Evolutionary conservation across 2,329 filamentous ascomycete species (phyloP).

Genomic region (Microdochium paspali): DNA sequence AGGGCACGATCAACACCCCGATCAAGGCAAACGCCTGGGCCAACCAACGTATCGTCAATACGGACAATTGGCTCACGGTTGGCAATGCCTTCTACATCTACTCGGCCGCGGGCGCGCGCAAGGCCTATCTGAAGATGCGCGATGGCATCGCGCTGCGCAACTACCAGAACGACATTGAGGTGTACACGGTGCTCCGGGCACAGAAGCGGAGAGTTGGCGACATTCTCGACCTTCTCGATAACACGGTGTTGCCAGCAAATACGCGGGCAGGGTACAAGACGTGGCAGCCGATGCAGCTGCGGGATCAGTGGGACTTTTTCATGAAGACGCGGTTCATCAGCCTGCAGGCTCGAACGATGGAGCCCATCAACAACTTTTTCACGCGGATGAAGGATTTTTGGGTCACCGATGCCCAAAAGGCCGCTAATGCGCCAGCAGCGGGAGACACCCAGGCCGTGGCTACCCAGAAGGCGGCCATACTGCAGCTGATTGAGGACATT

Average conservation of each 20-base stretch:
- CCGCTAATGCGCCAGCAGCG: neutral
- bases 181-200: neutral
- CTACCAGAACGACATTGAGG: conserved; percentile 1
- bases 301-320: neutral
- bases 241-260: conserved; percentile 4
- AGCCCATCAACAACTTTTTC: neutral
- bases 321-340: neutral
- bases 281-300: neutral
- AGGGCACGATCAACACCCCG: conserved; percentile 1
- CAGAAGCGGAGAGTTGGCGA: conserved; percentile 5
- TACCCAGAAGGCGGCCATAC: neutral
- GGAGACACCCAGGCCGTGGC: neutral
- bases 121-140: conserved; percentile 1
- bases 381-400: neutral
- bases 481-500: neutral
- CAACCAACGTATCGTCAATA: neutral
- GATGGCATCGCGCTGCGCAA: neutral
- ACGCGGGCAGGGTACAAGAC: conserved; percentile 2
- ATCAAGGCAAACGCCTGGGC: conserved; percentile 1
- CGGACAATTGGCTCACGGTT: neutral
- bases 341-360: neutral
- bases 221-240: conserved; percentile 5
- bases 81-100: neutral
- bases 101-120: neutral
- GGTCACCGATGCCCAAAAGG: neutral